Evolutionary conservation across 441 rosid genomes (phyloP).

Genomic region (Eutrema salsugineum): DNA sequence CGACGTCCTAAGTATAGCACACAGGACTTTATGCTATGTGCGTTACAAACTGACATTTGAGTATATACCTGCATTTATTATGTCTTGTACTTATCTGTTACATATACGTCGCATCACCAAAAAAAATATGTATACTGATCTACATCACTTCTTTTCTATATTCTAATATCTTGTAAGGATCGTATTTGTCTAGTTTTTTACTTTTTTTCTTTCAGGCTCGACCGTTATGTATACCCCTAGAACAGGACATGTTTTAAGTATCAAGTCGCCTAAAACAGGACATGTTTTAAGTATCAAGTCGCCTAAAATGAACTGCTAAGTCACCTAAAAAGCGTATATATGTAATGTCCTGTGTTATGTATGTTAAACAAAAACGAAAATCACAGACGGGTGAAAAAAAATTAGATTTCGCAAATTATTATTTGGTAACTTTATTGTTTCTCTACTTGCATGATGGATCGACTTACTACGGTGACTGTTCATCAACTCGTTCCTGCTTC

Average conservation of each 20-base stretch:
- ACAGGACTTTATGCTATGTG: neutral
- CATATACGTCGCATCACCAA: neutral
- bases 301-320: too few relatives aligned
- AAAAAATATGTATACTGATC: neutral
- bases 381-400: neutral
- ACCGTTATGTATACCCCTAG: neutral
- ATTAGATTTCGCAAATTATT: neutral
- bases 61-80: neutral
- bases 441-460: neutral
- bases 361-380: neutral
- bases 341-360: too few relatives aligned
- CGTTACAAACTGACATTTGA: neutral
- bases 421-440: neutral
- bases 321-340: too few relatives aligned
- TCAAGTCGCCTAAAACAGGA: too few relatives aligned
- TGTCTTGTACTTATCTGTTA: neutral
- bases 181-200: neutral
- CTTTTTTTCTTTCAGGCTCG: neutral
- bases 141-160: neutral
- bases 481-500: neutral
- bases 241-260: too few relatives aligned
- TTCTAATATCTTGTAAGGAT: neutral
- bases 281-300: too few relatives aligned
- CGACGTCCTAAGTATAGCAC: neutral
- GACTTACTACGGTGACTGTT: neutral